Evolutionary conservation across 2,329 filamentous ascomycete species (phyloP).

Genomic region (Claviceps purpurea): DNA sequence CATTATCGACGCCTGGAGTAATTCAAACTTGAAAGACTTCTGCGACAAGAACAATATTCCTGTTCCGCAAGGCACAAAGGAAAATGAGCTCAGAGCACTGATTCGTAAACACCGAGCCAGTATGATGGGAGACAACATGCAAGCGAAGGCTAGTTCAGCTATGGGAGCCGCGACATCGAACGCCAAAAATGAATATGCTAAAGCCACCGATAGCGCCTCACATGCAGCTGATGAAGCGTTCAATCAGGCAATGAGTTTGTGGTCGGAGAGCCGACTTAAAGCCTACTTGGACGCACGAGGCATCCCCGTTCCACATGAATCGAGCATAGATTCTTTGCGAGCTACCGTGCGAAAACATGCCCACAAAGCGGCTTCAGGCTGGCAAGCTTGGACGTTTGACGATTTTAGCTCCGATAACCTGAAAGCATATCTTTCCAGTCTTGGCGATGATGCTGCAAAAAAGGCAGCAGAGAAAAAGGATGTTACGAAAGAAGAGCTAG

Average conservation of each 20-base stretch:
- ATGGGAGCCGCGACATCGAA: constrained; percentile 62
- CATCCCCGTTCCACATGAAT: constrained; percentile 57
- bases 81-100: constrained; percentile 79
- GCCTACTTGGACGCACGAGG: constrained; percentile 65
- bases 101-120: constrained; percentile 75
- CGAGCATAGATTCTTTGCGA: constrained; percentile 59
- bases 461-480: constrained; percentile 48
- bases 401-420: constrained; percentile 62
- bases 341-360: constrained; percentile 60
- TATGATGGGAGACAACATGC: constrained; percentile 52
- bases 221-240: constrained; percentile 54
- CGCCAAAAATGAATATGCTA: constrained; percentile 63
- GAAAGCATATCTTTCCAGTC: constrained; percentile 39
- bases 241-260: constrained; percentile 43
- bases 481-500: constrained; percentile 59
- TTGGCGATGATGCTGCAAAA: constrained; percentile 41
- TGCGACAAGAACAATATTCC: constrained; percentile 76
- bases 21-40: constrained; percentile 81
- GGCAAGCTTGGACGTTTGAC: constrained; percentile 66
- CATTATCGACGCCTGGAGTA: constrained; percentile 81
- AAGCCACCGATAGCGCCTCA: constrained; percentile 57
- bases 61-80: constrained; percentile 82
- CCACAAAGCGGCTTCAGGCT: constrained; percentile 55
- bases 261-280: constrained; percentile 69
- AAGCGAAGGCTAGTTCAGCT: constrained; percentile 42